Conservation (phyloP, 1,284 basidiomycete genomes). For the Phylloboletellus chloephorus region DNA sequence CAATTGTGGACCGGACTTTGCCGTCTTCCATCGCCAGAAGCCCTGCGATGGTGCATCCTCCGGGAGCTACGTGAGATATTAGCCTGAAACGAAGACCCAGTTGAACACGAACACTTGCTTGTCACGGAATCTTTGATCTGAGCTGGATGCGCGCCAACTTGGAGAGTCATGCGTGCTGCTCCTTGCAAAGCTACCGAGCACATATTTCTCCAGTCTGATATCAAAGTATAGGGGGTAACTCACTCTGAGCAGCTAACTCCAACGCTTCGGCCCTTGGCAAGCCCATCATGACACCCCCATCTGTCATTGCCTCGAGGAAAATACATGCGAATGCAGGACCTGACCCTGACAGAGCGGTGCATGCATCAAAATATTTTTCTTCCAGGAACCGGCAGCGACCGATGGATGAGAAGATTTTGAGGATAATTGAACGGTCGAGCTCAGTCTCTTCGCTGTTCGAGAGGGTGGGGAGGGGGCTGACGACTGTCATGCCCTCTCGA, state of each 20-base stretch:
- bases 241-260: conserved; percentile 95
- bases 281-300: conserved; percentile 99
- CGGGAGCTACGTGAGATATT: conserved; percentile 64
- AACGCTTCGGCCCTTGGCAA: conserved; percentile 90
- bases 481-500: conserved; percentile 94
- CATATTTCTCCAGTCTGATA: not conserved
- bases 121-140: conserved; percentile 98
- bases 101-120: conserved; percentile 50
- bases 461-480: conserved; percentile 63
- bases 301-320: conserved; percentile 97
- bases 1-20: conserved; percentile 89
- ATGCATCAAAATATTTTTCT: conserved; percentile 97
- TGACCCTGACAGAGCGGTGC: conserved; percentile 92
- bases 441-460: conserved; percentile 42
- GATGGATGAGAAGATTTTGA: conserved; percentile 93
- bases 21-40: conserved; percentile 95
- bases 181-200: conserved; percentile 80
- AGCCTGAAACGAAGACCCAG: not conserved
- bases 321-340: conserved; percentile 97
- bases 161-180: conserved; percentile 92
- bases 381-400: conserved; percentile 91
- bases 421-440: conserved; percentile 70
- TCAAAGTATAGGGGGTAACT: conserved; percentile 29
- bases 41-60: conserved; percentile 98
- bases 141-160: conserved; percentile 86